Conservation (phyloP, 1,139 yeast genomes). For the Pichia sp. region DNA sequence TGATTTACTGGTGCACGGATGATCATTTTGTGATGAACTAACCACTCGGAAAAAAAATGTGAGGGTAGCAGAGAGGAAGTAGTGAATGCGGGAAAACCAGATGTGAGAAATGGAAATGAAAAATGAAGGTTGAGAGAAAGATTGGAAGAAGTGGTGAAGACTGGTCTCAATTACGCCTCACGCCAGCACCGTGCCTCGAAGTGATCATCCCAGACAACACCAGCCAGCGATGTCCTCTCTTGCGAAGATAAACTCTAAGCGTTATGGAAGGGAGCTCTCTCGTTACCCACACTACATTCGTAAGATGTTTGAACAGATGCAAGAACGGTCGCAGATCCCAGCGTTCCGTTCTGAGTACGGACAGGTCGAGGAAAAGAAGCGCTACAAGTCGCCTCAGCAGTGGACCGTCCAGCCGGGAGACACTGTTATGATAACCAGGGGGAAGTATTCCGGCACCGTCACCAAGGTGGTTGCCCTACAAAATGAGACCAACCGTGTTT, state of each 20-base stretch:
- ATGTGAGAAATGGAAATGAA: too few relatives aligned
- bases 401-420: conserved; percentile 60
- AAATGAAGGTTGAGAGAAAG: too few relatives aligned
- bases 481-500: conserved; percentile 46
- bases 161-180: too few relatives aligned
- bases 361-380: conserved; percentile 36
- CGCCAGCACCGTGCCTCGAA: background rate
- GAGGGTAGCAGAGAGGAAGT: too few relatives aligned
- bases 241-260: conserved; percentile 9
- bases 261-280: conserved; percentile 29
- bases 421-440: conserved; percentile 60
- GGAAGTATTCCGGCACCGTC: conserved; percentile 67
- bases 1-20: background rate
- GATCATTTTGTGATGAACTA: too few relatives aligned
- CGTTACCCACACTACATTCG: conserved; percentile 26
- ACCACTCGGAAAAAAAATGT: too few relatives aligned
- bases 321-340: conserved; percentile 30
- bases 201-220: background rate
- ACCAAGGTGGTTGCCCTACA: conserved; percentile 51
- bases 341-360: conserved; percentile 25
- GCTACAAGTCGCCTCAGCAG: conserved; percentile 38
- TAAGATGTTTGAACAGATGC: conserved; percentile 29
- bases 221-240: conserved; percentile 11
- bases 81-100: too few relatives aligned
- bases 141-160: too few relatives aligned